Evolutionary conservation across 768 basidiomycete species (phyloP).

Genomic region (Tulasnella sp.): DNA sequence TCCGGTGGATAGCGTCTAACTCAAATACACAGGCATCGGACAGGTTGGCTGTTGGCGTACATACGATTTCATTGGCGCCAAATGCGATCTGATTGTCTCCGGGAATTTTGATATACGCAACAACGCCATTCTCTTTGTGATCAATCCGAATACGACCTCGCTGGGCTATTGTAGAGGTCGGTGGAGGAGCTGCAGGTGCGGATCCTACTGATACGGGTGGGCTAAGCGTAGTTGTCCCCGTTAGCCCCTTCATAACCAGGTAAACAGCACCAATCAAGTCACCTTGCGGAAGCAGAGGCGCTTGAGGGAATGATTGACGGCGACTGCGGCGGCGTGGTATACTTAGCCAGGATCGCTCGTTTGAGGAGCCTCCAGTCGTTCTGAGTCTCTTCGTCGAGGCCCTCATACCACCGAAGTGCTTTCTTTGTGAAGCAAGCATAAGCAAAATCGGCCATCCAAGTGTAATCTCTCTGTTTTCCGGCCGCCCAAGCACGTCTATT

Average conservation of each 20-base stretch:
- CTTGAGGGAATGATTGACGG: neutral
- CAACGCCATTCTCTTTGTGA: neutral
- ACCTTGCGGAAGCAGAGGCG: neutral
- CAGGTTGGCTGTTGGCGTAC: neutral
- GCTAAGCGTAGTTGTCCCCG: neutral
- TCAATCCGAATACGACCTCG: neutral
- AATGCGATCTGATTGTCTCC: too few species aligned
- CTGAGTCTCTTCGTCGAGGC: neutral
- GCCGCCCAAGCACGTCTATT: neutral
- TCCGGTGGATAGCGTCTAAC: neutral
- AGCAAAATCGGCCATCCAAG: conserved; percentile 9
- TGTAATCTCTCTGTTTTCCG: neutral
- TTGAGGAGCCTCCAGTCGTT: neutral
- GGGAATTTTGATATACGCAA: neutral
- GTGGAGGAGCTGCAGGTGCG: neutral
- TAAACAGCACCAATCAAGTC: neutral
- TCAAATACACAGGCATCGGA: neutral
- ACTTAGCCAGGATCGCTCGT: neutral
- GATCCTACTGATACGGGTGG: neutral
- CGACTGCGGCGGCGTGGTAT: neutral
- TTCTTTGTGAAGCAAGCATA: conserved; percentile 12
- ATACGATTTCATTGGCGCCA: too few species aligned
- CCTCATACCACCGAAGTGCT: conserved; percentile 15
- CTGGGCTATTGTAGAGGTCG: neutral
- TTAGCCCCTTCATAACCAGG: neutral